Percentiles rank a stretch among this genome's conserved stretches.
These are phyloP conservation scores for Sonneratia caseolaris DNA, from an alignment of 345 rosid genomes.

Conservation along the genomic window DNA sequence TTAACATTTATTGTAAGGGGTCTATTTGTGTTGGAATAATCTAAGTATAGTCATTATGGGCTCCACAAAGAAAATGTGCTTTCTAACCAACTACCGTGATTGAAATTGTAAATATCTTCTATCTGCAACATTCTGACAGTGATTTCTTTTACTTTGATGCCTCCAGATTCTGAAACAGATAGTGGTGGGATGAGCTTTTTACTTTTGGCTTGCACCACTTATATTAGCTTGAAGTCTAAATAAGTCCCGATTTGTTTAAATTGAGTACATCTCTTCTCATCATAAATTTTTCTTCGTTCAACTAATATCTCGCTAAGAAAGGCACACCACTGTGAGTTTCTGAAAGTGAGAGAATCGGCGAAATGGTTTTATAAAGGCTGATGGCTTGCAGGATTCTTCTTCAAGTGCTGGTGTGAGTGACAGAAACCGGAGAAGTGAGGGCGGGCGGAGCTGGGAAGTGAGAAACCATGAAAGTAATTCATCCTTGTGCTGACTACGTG, in stretches of 20 bases:
- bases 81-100: no score
- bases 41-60: background rate
- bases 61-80: background rate
- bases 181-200: slow-evolving; percentile 33
- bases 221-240: no score
- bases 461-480: no score
- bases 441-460: slow-evolving; percentile 2
- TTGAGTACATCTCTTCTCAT: no score
- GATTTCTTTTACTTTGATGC: background rate
- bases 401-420: slow-evolving; percentile 31
- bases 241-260: no score
- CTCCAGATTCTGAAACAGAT: slow-evolving; percentile 31
- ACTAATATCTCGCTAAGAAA: slow-evolving; percentile 19
- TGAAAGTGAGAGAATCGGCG: background rate
- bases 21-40: no score
- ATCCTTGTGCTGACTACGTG: background rate
- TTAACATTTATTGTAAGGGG: no score
- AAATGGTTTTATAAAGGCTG: no score
- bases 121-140: background rate
- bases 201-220: no score
- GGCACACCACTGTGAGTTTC: slow-evolving; percentile 80
- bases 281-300: no score
- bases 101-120: background rate
- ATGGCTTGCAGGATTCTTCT: slow-evolving; percentile 21
- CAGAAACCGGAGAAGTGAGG: slow-evolving; percentile 30